Evolutionary conservation across 495 filamentous ascomycete species (phyloP), one percentile per base, ranked within the genome.

Genomic region (Neurospora tetrasperma): DNA sequence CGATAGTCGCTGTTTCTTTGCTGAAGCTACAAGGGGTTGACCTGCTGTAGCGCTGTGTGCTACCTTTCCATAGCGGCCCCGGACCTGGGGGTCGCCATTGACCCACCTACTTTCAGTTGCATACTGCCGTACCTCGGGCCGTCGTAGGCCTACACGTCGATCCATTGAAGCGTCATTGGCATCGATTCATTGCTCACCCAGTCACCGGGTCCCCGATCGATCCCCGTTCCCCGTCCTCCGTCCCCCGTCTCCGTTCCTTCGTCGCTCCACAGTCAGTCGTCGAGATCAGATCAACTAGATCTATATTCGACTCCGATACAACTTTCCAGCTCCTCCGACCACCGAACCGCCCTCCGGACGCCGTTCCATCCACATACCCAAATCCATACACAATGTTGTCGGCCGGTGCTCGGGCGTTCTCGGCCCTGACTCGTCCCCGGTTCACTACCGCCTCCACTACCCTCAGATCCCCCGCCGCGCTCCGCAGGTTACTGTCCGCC

Each of bases 401-500:
- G 27, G 74, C 74, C 69, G 72, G 76, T 71, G 76, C 76, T 72
- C 79, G 79, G 74, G 78, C 71, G 10, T 70, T 80, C 73, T 76
- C 76, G 73, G 79, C 74, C 27, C 78, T 80, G 68, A 72, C 77
- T 48, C 77, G 78, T 70, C 77, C 78, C 42, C 70, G 73, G 23
- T 62, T 80, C 23, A 59, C 48, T 18, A 75, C 76, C 74, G 72
- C 76, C 43, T 74, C 77, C 35, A 59, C 78, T 27, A 74, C 76
- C 48, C 78, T 75, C 73, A 20, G 73, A 54, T 78, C 76, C 71
- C 82, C 80, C 73, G 83, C 84, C 38, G 80, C 82, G 70, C 83
- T 93, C 75, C 85, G 88, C 77, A 89, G 93, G 76, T 85, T 97
- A 71, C 86, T 97, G 69, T 97, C 93, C 62, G 94, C 93, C 66